These are phyloP conservation scores for Penicillium sp. DNA, from an alignment of 2,329 filamentous ascomycete genomes.

Conservation along the genomic window DNA sequence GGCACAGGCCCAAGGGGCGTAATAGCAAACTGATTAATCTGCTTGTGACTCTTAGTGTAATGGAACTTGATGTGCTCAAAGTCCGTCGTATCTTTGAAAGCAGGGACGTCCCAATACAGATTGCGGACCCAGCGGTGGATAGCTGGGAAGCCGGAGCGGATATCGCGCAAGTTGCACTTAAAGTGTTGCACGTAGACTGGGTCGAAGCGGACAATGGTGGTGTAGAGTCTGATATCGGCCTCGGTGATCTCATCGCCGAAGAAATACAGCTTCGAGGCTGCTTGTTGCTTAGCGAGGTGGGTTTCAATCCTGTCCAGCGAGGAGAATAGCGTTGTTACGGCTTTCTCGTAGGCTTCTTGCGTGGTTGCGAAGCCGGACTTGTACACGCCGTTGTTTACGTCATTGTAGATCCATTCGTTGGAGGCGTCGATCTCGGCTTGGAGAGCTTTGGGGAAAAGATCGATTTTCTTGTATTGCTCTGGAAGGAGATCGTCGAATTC, in stretches of 20 bases:
- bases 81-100: conserved; percentile 79
- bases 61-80: conserved; percentile 93
- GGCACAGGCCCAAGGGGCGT: conserved; percentile 83
- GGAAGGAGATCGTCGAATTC: conserved; percentile 74
- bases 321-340: conserved; percentile 69
- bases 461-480: conserved; percentile 58
- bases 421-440: conserved; percentile 68
- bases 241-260: conserved; percentile 77
- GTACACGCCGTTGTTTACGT: conserved; percentile 54
- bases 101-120: conserved; percentile 78
- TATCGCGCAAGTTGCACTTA: conserved; percentile 81
- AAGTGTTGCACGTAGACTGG: conserved; percentile 79
- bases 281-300: conserved; percentile 57
- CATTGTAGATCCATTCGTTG: conserved; percentile 76
- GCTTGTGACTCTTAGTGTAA: conserved; percentile 64
- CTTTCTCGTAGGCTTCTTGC: conserved; percentile 76
- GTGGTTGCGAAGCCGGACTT: conserved; percentile 77
- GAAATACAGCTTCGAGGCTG: conserved; percentile 58
- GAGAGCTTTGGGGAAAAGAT: conserved; percentile 68
- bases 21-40: conserved; percentile 68
- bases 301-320: conserved; percentile 74
- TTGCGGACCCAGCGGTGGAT: conserved; percentile 79
- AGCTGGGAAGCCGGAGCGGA: conserved; percentile 76
- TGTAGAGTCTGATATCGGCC: conserved; percentile 74
- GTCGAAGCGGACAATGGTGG: conserved; percentile 72